A percentile compares a stretch with the other conserved stretches of the same genome.
These are phyloP conservation scores for Ormosia semicastrata DNA, from an alignment of 306 rosid species.

Conservation along the genomic window DNA sequence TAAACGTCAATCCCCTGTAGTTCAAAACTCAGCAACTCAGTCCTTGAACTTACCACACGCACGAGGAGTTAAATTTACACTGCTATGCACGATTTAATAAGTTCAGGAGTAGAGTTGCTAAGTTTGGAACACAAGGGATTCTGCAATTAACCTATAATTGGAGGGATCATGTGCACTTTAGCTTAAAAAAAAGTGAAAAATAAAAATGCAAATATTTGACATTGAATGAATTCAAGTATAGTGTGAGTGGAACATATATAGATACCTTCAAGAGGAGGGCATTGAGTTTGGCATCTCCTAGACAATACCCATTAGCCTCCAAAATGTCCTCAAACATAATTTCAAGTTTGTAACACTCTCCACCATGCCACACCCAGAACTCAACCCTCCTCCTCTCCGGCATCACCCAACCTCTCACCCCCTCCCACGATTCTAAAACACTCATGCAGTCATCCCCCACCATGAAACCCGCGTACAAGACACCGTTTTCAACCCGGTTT, in stretches of 20 bases:
- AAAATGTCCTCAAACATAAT: conserved; percentile 64
- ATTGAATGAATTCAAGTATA: too few species aligned
- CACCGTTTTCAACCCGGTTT: conserved; percentile 43
- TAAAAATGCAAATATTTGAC: too few species aligned
- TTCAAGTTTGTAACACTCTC: conserved; percentile 61
- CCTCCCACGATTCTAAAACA: conserved; percentile 62
- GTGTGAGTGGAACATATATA: background rate
- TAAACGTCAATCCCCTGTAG: too few species aligned
- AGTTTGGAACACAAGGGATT: too few species aligned
- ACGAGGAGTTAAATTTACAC: too few species aligned
- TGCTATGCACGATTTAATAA: too few species aligned
- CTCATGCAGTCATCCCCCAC: conserved; percentile 41
- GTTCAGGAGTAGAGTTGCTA: too few species aligned
- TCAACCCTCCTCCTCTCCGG: conserved; percentile 69
- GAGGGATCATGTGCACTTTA: too few species aligned
- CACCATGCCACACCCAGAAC: conserved; percentile 49
- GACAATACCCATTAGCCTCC: conserved; percentile 52
- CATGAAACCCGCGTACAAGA: conserved; percentile 59
- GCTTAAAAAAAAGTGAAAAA: too few species aligned
- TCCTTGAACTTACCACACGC: too few species aligned
- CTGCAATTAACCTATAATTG: too few species aligned
- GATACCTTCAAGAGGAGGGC: conserved; percentile 60
- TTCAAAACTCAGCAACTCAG: too few species aligned
- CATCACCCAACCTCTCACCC: conserved; percentile 64
- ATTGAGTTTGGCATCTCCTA: conserved; percentile 46